Base-by-base conservation (phyloP, 1,139 yeast genomes). In the Geotrichum aggregatum region DNA sequence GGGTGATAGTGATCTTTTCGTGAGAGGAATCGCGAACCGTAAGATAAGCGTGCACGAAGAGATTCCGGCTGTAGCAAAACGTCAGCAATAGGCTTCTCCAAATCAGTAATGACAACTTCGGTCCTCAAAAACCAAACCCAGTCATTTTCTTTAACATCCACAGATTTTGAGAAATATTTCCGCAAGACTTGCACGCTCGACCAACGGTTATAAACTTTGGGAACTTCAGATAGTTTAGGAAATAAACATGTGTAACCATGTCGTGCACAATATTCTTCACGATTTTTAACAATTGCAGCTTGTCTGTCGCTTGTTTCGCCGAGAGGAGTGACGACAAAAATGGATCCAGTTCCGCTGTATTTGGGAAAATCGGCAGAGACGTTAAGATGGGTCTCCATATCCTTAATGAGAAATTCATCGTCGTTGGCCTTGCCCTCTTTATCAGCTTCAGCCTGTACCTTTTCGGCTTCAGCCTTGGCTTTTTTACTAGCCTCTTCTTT, bases 61-160 rank as follows among this genome's bases (percentile, higher is more conserved):
- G 49, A 45, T 10, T 45, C 49, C 14, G 49, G 49, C 14, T 36
- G 41, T 19, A 45, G 43, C 14, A 45, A 28, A 5, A 13, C n/a
- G 22, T 45, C 43, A 6, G 43, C 18, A 39, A 40, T 24, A 2
- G 48, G 33, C 3, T 16, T 18, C 7, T 41, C 47, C 34, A 16
- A 13, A 33, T 44, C 45, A 22, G 53, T 28, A 16, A 50, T 44
- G 10, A 50, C 21, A 16, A 44, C 46, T 14, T 22, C 36, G 13
- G 44, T 14, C 5, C 39, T 33, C 6, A 45, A 11, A 26, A 28
- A 41, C 53, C 53, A 50, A 5, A 50, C 47, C 53, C 53, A 50
- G 39, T 50, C 49, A 14, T 30, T 34, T 11, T 35, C 43, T 22
- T 40, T 21, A 36, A 49, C 18, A 3, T 26, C 39, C 1, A n/a